Evolutionary conservation across 305 asterid genomes (phyloP).

Genomic region (Stenogyne calaminthoides): DNA sequence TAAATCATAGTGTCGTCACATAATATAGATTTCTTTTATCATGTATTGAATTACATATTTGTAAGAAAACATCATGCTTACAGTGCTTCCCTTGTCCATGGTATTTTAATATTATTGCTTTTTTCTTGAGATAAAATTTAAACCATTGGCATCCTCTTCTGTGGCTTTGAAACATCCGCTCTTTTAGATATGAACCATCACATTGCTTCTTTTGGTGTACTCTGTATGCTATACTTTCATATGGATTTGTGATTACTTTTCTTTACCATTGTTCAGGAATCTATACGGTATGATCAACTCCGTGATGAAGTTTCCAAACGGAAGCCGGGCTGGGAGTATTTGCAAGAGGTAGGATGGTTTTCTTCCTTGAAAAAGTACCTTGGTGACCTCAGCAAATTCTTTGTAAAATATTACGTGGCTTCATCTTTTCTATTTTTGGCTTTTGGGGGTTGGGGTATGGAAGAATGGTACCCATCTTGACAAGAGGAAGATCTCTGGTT

Average conservation of each 20-base stretch:
- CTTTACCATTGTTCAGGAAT: slow-evolving; percentile 57
- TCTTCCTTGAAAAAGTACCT: not conserved
- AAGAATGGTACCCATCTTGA: not conserved
- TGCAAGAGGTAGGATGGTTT: slow-evolving; percentile 75
- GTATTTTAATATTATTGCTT: not conserved
- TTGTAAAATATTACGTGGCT: not conserved
- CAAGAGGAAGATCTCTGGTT: slow-evolving; percentile 1
- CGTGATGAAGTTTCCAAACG: slow-evolving; percentile 85
- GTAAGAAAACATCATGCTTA: not conserved
- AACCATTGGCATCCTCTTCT: too few relatives aligned
- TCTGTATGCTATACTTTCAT: slow-evolving; percentile 12
- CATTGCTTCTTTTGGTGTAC: slow-evolving; percentile 21
- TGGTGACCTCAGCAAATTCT: not conserved
- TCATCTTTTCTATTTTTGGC: not conserved
- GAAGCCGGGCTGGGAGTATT: slow-evolving; percentile 95
- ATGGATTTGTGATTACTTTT: slow-evolving; percentile 18
- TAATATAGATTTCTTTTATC: not conserved
- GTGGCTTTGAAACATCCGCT: too few relatives aligned
- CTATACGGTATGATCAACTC: slow-evolving; percentile 85
- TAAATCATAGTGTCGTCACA: not conserved
- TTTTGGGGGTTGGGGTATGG: not conserved
- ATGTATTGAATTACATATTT: not conserved
- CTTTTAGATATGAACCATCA: slow-evolving; percentile 2
- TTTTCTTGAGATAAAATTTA: too few relatives aligned
- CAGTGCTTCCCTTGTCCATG: slow-evolving; percentile 15